A percentile compares a stretch with the other conserved stretches of the same genome.
Evolutionary conservation across 805 yeast genomes (phyloP).

Genomic region (Starmerella floricola): DNA sequence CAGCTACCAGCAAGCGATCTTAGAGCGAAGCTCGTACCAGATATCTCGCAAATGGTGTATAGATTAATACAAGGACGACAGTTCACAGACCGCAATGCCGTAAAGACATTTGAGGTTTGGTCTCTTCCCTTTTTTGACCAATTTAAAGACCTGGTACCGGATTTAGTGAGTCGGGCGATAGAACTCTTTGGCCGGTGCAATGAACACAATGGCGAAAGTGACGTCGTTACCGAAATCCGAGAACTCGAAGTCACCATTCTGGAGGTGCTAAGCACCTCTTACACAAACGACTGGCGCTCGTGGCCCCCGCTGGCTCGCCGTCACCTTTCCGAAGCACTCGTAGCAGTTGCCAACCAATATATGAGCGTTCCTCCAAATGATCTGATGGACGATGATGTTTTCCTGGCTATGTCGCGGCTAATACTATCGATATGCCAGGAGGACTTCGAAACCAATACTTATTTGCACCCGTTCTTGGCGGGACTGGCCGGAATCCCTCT

Average conservation of each 20-base stretch:
- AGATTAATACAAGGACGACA: background rate
- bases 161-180: constrained; percentile 5
- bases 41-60: constrained; percentile 5
- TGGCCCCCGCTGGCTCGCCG: constrained; percentile 8
- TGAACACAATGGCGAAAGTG: constrained; percentile 7
- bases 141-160: constrained; percentile 6
- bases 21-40: constrained; percentile 14
- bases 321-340: background rate
- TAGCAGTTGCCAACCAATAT: background rate
- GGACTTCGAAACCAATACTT: constrained; percentile 9
- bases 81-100: background rate
- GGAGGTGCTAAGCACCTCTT: constrained; percentile 1
- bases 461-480: constrained; percentile 15
- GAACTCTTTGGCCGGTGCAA: background rate
- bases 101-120: constrained; percentile 17
- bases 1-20: constrained; percentile 13
- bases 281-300: constrained; percentile 7
- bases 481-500: constrained; percentile 12
- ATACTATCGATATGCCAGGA: constrained; percentile 16
- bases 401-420: constrained; percentile 16
- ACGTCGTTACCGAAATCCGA: background rate
- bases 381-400: constrained; percentile 11
- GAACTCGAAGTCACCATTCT: background rate
- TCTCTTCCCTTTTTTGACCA: constrained; percentile 13
- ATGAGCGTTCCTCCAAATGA: constrained; percentile 2